These are phyloP conservation scores for Tanozyma kutaoensis DNA, from an alignment of 805 yeast genomes.

Conservation along the genomic window DNA sequence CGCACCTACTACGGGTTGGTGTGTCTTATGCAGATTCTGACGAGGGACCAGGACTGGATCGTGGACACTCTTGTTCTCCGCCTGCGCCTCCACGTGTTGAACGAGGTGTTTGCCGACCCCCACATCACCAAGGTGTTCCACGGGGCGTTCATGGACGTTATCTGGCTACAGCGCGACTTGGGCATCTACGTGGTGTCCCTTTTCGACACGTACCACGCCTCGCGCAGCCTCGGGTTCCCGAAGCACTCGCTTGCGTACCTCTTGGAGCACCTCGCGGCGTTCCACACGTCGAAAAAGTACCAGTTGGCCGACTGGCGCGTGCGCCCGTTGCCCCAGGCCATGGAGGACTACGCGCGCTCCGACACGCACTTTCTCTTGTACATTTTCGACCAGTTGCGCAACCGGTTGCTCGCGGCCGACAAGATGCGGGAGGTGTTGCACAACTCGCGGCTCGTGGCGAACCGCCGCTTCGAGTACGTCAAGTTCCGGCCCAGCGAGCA, in stretches of 20 bases:
- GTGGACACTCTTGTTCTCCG: conserved; percentile 75
- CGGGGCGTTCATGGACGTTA: conserved; percentile 94
- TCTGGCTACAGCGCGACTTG: conserved; percentile 92
- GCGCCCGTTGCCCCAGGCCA: conserved; percentile 65
- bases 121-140: conserved; percentile 76
- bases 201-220: conserved; percentile 89
- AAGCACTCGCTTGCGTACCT: conserved; percentile 76
- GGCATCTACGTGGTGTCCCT: conserved; percentile 83
- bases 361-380: conserved; percentile 87
- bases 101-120: conserved; percentile 73
- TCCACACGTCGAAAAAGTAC: conserved; percentile 84
- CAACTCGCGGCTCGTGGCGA: conserved; percentile 70
- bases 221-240: conserved; percentile 66
- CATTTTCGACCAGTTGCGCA: conserved; percentile 64
- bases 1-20: conserved; percentile 85
- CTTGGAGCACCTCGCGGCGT: conserved; percentile 66
- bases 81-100: conserved; percentile 53
- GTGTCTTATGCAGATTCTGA: conserved; percentile 85
- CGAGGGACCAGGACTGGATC: conserved; percentile 70
- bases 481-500: background rate
- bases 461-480: conserved; percentile 57
- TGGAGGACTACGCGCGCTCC: conserved; percentile 81
- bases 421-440: conserved; percentile 47
- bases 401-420: conserved; percentile 38
- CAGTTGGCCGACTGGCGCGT: conserved; percentile 96